Evolutionary conservation across 768 basidiomycete genomes (phyloP), one percentile per base, ranked within the genome.

Genomic region (Leccinellum albellum): DNA sequence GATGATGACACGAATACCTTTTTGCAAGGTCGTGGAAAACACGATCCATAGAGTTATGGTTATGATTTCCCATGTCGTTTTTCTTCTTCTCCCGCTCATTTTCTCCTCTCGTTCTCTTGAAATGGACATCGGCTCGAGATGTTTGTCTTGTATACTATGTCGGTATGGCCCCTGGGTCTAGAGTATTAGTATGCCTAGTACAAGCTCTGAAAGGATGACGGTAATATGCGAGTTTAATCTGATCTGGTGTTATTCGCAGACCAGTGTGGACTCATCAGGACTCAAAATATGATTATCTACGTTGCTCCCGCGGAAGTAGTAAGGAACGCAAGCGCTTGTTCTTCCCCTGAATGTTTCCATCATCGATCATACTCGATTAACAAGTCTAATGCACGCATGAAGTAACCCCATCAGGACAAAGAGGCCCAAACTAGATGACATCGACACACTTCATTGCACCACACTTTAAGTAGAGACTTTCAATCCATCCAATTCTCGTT

Each of bases 121-220:
- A 20, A 53, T 60, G 52, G 51, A 60, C 61, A 64, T 54, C 50
- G 33, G 47, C 47, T 54, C 35, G 14, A 47, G 46, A 37, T 14
- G 45, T 49, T 64, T 53, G 53, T 42, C 45, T 29, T 50, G 57
- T 54, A 52, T 50, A 24, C 57, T 59, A 44, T 35, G 37, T 24
- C 44, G 23, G 9, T 31, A 44, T 51, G 51, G 26, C 20, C 44
- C 51, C 33, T 26, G 37, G 37, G 35, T 46, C 42, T 53, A 28
- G 35, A 57, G 31, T 59, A 63, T 63, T 3, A 8, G 23, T 35
- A 35, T 35, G 17, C 17, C 17, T 35, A 35, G 35, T 44, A 32
- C 56, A 45, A 51, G 37, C 45, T 50, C 48, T 20, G 4, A 50
- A 44, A 40, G 17, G 35, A 35, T 35, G 35, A 35, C 7, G 52